phyloP scores from a whole-genome alignment of 2,329 filamentous ascomycete species.

The Teratosphaeria pseudoeucalypti region DNA sequence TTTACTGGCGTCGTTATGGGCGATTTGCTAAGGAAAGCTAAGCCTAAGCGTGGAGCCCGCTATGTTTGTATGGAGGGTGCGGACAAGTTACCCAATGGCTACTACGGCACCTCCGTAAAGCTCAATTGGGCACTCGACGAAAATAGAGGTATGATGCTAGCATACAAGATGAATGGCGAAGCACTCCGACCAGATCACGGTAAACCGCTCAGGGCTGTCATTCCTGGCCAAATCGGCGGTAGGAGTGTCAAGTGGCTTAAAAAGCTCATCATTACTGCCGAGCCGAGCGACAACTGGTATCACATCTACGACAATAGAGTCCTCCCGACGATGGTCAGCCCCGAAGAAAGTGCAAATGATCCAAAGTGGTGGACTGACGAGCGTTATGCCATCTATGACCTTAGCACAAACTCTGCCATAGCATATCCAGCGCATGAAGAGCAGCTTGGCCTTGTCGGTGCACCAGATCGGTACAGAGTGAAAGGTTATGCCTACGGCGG shows the following conservation, averaged over 20 bases:
- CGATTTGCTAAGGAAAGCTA: conserved; percentile 59
- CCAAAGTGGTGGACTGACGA: conserved; percentile 79
- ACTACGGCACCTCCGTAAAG: conserved; percentile 80
- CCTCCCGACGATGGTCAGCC: conserved; percentile 73
- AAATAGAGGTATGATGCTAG: conserved; percentile 74
- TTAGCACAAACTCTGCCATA: conserved; percentile 76
- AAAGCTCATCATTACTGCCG: conserved; percentile 64
- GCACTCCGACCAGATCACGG: conserved; percentile 73
- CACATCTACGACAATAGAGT: conserved; percentile 92
- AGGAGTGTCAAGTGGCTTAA: conserved; percentile 90
- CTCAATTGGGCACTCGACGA: conserved; percentile 80
- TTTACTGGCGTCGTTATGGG: conserved; percentile 74
- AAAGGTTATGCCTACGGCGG: conserved; percentile 83
- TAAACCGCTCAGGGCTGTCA: conserved; percentile 68
- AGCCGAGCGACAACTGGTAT: conserved; percentile 86
- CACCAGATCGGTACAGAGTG: conserved; percentile 49
- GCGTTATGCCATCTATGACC: conserved; percentile 83
- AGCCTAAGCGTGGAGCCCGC: conserved; percentile 57
- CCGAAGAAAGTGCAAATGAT: conserved; percentile 65
- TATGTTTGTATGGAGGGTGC: conserved; percentile 90
- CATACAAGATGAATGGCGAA: conserved; percentile 86
- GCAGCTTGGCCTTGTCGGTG: conserved; percentile 41
- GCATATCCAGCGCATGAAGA: conserved; percentile 74
- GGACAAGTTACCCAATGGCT: conserved; percentile 75
- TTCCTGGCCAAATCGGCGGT: conserved; percentile 85